These are phyloP conservation scores for Myxozyma mucilagina DNA, from an alignment of 805 yeast species.

Conservation along the genomic window DNA sequence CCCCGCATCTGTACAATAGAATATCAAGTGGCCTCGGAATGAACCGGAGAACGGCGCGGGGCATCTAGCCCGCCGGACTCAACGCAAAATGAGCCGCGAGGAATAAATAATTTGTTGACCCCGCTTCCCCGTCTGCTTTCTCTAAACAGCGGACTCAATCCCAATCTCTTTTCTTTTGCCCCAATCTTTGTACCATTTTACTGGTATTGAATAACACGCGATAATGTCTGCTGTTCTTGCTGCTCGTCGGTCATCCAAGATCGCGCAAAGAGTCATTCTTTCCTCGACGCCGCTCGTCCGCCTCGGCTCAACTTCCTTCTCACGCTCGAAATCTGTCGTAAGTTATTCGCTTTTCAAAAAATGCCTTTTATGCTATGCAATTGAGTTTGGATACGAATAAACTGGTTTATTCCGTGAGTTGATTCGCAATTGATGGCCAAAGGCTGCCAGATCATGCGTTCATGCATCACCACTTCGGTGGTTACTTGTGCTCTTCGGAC, in stretches of 20 bases:
- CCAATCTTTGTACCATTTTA: not conserved
- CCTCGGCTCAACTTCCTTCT: not conserved
- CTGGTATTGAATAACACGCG: too few relatives aligned
- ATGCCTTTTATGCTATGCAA: too few relatives aligned
- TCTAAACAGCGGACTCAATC: too few relatives aligned
- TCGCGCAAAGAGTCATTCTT: slow-evolving; percentile 7
- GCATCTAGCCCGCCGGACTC: too few relatives aligned
- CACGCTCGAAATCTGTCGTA: slow-evolving; percentile 19
- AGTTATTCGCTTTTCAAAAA: not conserved
- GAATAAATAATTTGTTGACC: not conserved
- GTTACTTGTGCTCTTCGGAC: not conserved
- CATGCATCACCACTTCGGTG: too few relatives aligned
- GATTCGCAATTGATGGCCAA: too few relatives aligned
- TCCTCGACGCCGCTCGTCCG: slow-evolving; percentile 4
- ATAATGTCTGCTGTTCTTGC: slow-evolving; percentile 8
- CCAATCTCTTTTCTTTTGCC: not conserved
- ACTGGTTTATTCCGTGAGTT: too few relatives aligned
- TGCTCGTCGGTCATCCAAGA: not conserved
- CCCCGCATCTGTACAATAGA: too few relatives aligned
- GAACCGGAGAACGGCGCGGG: too few relatives aligned
- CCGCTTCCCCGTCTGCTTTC: slow-evolving; percentile 6
- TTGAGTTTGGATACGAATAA: too few relatives aligned
- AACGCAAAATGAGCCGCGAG: not conserved
- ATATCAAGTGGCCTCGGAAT: too few relatives aligned
- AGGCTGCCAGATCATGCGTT: not conserved